Conservation (phyloP, 805 yeast species). For the Ogataea pini region DNA sequence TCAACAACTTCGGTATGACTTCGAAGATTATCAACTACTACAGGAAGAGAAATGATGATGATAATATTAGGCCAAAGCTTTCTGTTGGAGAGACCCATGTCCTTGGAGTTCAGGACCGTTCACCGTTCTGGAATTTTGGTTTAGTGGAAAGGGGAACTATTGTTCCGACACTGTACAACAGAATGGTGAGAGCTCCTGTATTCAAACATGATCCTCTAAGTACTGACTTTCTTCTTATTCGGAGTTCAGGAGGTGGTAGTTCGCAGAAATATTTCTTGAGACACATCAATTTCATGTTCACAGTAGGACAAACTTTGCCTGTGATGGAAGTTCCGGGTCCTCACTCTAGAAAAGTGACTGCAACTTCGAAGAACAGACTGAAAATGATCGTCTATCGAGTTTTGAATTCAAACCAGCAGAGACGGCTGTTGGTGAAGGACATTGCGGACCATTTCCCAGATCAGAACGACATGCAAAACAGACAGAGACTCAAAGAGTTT, state of each 20-base stretch:
- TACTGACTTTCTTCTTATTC: conserved; percentile 80
- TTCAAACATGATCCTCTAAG: conserved; percentile 77
- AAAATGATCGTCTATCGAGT: conserved; percentile 93
- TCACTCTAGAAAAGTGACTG: conserved; percentile 92
- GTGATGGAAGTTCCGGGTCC: conserved; percentile 97
- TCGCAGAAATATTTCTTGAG: conserved; percentile 67
- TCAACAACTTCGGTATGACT: conserved; percentile 95
- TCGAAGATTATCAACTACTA: conserved; percentile 90
- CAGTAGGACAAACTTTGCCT: conserved; percentile 91
- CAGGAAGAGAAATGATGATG: conserved; percentile 79
- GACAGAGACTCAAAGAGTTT: conserved; percentile 93
- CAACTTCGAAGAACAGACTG: conserved; percentile 85
- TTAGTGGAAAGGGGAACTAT: conserved; percentile 92
- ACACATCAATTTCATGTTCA: conserved; percentile 68
- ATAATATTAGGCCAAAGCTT: conserved; percentile 81
- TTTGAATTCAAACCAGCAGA: conserved; percentile 69
- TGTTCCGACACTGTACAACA: conserved; percentile 91
- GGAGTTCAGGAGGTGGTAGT: conserved; percentile 79
- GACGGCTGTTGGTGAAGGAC: conserved; percentile 80
- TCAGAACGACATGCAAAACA: conserved; percentile 94
- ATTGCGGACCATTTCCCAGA: conserved; percentile 93
- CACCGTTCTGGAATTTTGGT: conserved; percentile 98
- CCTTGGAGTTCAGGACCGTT: conserved; percentile 91
- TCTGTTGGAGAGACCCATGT: conserved; percentile 94
- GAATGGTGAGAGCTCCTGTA: conserved; percentile 89